Base-by-base conservation (phyloP, 176 grass and related monocot genomes). In the Oryza meyeriana region DNA sequence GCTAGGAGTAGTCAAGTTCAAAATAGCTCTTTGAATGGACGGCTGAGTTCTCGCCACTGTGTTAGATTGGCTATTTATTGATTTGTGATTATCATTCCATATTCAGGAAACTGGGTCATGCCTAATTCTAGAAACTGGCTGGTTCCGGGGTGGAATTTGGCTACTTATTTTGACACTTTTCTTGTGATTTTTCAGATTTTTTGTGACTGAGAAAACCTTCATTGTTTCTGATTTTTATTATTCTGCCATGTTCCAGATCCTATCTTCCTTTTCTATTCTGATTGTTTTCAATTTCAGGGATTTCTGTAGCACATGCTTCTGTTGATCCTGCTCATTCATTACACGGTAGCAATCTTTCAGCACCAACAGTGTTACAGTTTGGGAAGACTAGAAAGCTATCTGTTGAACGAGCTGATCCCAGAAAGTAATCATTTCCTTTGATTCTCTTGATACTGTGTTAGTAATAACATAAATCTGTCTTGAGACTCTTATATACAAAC, bases 381-480 rank as follows among this genome's bases (percentile, higher is more conserved):
- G 90, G 90, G 27, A 99, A 99, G 87, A 95, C 89, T 50, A 90
- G 93, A 75, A 99, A 95, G 79, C 73, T 95, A 86, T 99, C 93
- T 81, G 74, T 64, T 38, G 91, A 99, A 75, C 85, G 91, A 85
- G 80, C 96, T 90, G 93, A 99, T 81, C 93, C 96, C 47, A 93
- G 96, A 87, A 99, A 99, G 96, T 95, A 80, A 34, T 45, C 86
- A 74, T 74, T 70, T 82, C 34, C 41, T 33, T 68, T 72, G 81
- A 88, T 41, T n/a, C 57, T 71, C 58, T 79, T 18, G 31, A 64
- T 85, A 83, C 48, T 17, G 35, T 85, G 28, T 50, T 68, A 69
- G 41, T 62, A 18, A 67, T 62, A 38, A 26, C 50, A 18, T 18
- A 18, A 26, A 55, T 81, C 22, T 47, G 44, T 81, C 25, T 79